Evolutionary conservation across 192 early-diverging fungal species (phyloP).

Genomic region (Phlyctochytrium bullatum): DNA sequence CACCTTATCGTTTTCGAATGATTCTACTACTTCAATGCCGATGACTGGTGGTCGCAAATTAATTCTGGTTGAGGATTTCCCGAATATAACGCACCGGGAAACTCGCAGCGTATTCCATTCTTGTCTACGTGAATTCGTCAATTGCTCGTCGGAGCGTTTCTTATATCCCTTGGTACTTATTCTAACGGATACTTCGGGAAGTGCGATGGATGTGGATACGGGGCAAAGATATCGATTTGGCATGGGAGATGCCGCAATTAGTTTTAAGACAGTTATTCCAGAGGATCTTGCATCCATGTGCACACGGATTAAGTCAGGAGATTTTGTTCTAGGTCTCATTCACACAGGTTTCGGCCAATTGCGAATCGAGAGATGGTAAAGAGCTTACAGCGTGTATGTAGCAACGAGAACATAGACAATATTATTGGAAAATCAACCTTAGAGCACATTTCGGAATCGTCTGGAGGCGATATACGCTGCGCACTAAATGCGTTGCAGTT

Average conservation of each 20-base stretch:
- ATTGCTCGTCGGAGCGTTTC: too few relatives aligned
- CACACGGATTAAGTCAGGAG: conserved; percentile 37
- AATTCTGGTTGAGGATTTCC: conserved; percentile 48
- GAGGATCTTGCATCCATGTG: conserved; percentile 26
- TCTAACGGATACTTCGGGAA: conserved; percentile 29
- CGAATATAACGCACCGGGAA: conserved; percentile 27
- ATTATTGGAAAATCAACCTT: conserved; percentile 9
- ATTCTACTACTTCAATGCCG: too few relatives aligned
- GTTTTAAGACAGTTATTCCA: conserved; percentile 23
- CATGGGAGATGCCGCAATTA: conserved; percentile 3
- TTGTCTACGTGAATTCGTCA: conserved; percentile 26
- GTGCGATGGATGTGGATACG: too few relatives aligned
- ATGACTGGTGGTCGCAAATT: conserved; percentile 18
- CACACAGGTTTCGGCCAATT: not conserved
- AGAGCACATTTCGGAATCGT: conserved; percentile 27
- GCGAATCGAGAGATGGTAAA: not conserved
- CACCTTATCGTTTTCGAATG: too few relatives aligned
- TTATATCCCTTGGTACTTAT: conserved; percentile 38
- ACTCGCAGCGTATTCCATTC: conserved; percentile 29
- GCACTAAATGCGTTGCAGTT: conserved; percentile 48
- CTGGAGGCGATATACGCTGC: conserved; percentile 43
- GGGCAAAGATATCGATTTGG: too few relatives aligned
- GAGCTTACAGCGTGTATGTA: too few relatives aligned
- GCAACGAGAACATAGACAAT: too few relatives aligned
- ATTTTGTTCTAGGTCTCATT: not conserved